A percentile compares a stretch with the other conserved stretches of the same genome.
Conservation (phyloP, 768 basidiomycete genomes). For the Strobilomyces confusus region DNA sequence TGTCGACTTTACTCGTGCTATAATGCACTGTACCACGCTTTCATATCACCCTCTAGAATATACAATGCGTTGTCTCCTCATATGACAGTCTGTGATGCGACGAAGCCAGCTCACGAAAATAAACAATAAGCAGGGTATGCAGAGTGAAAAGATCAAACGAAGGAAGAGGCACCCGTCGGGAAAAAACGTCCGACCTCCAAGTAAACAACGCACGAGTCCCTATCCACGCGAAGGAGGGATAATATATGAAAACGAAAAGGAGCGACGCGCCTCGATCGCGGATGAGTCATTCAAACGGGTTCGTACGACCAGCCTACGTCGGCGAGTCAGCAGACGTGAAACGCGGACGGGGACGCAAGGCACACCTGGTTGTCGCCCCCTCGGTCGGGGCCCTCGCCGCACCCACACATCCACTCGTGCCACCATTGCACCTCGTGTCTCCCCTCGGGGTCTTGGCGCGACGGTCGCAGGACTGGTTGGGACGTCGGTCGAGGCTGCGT, state of each 20-base stretch:
- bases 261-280: neutral
- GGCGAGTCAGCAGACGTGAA: neutral
- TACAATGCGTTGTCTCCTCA: constrained; percentile 9
- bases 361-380: constrained; percentile 70
- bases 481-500: constrained; percentile 37
- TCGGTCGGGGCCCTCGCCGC: constrained; percentile 68
- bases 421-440: constrained; percentile 58
- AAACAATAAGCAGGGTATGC: constrained; percentile 25
- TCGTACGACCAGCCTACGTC: constrained; percentile 68
- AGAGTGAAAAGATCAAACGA: constrained; percentile 9
- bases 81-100: constrained; percentile 13
- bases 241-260: constrained; percentile 7
- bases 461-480: constrained; percentile 26
- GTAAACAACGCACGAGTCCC: constrained; percentile 11
- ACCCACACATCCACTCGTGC: constrained; percentile 86
- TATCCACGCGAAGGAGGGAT: constrained; percentile 3
- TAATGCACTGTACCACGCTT: neutral
- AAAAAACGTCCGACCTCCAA: neutral
- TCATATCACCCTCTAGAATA: constrained; percentile 8
- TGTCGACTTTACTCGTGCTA: neutral
- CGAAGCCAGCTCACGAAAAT: constrained; percentile 8
- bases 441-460: constrained; percentile 24
- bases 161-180: neutral
- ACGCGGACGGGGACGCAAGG: constrained; percentile 2
- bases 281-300: constrained; percentile 44